Conservation (phyloP, 148 eudicot species). For the Linanthus parryae region DNA sequence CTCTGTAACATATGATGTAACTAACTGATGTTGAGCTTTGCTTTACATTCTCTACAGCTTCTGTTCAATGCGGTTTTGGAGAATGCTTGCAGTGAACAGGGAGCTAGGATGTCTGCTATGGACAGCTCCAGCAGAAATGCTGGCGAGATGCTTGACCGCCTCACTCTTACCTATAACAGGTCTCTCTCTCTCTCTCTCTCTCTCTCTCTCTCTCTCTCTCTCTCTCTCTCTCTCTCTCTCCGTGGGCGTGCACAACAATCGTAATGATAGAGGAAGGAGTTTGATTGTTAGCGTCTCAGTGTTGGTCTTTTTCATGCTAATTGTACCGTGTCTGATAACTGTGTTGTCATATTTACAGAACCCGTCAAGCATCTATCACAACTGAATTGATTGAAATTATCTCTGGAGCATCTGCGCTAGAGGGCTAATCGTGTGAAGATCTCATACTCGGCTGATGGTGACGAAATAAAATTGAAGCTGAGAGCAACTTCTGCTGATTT, state of each 20-base stretch:
- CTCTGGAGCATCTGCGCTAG: conserved; percentile 88
- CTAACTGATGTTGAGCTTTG: too few species aligned
- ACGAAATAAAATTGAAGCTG: conserved; percentile 35
- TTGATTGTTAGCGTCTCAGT: background rate
- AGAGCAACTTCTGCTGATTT: conserved; percentile 4
- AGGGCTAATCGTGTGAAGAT: conserved; percentile 28
- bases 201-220: conserved; percentile 6
- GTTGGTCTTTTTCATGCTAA: background rate
- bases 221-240: too few species aligned
- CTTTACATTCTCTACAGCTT: too few species aligned
- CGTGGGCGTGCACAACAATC: too few species aligned
- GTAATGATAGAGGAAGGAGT: background rate
- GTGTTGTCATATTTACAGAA: conserved; percentile 32
- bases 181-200: conserved; percentile 17
- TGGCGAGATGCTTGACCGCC: conserved; percentile 87
- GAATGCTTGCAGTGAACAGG: conserved; percentile 93
- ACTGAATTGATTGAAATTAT: conserved; percentile 84
- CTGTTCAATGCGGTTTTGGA: conserved; percentile 80
- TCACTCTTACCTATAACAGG: conserved; percentile 80
- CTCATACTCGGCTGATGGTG: conserved; percentile 27
- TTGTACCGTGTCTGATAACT: conserved; percentile 5
- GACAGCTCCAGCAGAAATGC: conserved; percentile 89
- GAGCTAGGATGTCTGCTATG: conserved; percentile 94
- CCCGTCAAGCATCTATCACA: conserved; percentile 95
- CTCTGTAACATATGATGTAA: too few species aligned